Conservation (phyloP, 78 protist genomes). For the Trichosphaerium sp. region DNA sequence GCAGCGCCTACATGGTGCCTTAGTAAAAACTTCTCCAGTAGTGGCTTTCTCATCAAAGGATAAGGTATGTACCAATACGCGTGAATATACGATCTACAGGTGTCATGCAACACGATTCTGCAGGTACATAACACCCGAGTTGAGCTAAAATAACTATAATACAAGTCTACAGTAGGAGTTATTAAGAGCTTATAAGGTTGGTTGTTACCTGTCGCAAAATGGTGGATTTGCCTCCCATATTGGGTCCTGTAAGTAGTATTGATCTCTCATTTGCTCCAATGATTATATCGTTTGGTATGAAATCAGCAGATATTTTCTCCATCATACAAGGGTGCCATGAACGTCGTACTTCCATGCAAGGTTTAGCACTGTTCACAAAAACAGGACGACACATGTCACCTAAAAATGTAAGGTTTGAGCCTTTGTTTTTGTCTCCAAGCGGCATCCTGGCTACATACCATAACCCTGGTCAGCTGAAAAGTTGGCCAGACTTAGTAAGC, state of each 20-base stretch:
- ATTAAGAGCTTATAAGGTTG: no score
- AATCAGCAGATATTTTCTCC: no score
- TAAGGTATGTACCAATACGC: constrained; percentile 60
- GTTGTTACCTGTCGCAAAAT: constrained; percentile 59
- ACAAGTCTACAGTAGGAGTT: constrained; percentile 21
- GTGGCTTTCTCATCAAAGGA: constrained; percentile 16
- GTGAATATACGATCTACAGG: constrained; percentile 92
- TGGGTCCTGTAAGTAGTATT: constrained; percentile 93
- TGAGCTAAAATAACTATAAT: constrained; percentile 87
- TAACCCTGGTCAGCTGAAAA: no score
- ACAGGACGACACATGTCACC: no score
- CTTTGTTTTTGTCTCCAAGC: no score
- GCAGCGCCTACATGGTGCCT: constrained; percentile 81
- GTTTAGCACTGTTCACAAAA: no score
- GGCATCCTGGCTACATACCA: no score
- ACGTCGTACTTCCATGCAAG: no score
- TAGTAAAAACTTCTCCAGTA: no score
- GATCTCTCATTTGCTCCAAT: background rate
- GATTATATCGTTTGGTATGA: background rate
- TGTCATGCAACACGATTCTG: constrained; percentile 54
- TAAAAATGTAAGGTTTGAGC: no score
- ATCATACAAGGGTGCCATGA: no score
- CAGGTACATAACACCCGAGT: constrained; percentile 92
- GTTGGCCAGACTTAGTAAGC: no score
- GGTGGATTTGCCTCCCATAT: constrained; percentile 92